phyloP scores from a whole-genome alignment of 768 basidiomycete genomes.

The Pisolithus tinctorius region DNA sequence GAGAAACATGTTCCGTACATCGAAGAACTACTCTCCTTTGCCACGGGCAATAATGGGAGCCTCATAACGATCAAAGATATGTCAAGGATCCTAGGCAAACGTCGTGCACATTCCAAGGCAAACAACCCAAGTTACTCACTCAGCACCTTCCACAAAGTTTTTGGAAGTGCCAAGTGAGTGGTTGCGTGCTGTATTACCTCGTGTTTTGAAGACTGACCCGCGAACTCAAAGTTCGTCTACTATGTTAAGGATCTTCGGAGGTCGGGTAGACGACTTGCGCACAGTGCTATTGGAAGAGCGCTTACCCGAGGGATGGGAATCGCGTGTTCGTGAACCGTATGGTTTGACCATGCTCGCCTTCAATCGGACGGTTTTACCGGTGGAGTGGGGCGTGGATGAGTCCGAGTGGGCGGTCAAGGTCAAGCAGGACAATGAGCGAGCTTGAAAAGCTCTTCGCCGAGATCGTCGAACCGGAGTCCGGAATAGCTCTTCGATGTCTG shows the following conservation, averaged over 20 bases:
- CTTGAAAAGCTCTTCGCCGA: neutral
- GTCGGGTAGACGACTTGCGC: constrained; percentile 47
- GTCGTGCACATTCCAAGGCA: constrained; percentile 50
- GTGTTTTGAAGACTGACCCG: neutral
- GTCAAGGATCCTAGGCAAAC: constrained; percentile 49
- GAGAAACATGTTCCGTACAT: constrained; percentile 44
- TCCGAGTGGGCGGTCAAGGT: neutral
- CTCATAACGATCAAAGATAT: constrained; percentile 55
- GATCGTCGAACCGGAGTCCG: too few relatives aligned
- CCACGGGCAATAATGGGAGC: constrained; percentile 47
- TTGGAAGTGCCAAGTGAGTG: constrained; percentile 65
- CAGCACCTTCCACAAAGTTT: constrained; percentile 47
- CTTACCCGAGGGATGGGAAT: constrained; percentile 66
- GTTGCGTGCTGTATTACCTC: neutral
- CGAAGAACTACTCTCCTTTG: constrained; percentile 51
- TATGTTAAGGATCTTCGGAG: constrained; percentile 59
- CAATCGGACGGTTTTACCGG: constrained; percentile 28
- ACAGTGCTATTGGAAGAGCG: constrained; percentile 61
- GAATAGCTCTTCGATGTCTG: neutral
- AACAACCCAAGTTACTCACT: constrained; percentile 55
- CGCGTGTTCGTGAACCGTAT: constrained; percentile 42
- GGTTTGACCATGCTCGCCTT: constrained; percentile 56
- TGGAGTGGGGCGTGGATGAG: constrained; percentile 3
- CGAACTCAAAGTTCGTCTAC: constrained; percentile 45
- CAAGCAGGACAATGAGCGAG: neutral